Conservation (phyloP, 768 basidiomycete genomes). For the Tulasnella sp. region DNA sequence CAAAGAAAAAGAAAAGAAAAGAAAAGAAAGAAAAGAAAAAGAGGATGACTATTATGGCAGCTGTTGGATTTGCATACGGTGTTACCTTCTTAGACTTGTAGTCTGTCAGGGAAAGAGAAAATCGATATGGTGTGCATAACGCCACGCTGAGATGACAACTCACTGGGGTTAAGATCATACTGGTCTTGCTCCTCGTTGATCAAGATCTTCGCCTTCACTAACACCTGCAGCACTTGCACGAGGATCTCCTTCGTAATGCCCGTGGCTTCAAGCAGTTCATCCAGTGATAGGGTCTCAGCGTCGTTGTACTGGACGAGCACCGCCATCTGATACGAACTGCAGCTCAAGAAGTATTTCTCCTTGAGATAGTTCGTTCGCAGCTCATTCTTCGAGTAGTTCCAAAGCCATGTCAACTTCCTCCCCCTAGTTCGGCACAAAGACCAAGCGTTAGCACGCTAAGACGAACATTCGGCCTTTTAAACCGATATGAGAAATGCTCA, state of each 20-base stretch:
- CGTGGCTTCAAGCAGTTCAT: conserved; percentile 71
- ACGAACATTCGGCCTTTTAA: neutral
- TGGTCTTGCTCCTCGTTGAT: conserved; percentile 80
- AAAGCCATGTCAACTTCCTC: conserved; percentile 93
- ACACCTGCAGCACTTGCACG: conserved; percentile 37
- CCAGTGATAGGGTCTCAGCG: conserved; percentile 71
- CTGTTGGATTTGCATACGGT: neutral
- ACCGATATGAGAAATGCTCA: too few species aligned
- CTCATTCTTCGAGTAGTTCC: conserved; percentile 98
- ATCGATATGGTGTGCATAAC: neutral
- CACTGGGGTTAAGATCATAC: conserved; percentile 84
- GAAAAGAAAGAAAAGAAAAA: neutral
- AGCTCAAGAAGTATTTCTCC: conserved; percentile 94
- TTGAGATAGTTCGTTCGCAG: conserved; percentile 84
- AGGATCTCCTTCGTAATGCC: conserved; percentile 65
- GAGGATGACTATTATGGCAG: neutral
- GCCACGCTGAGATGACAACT: conserved; percentile 19
- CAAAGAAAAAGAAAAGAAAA: neutral
- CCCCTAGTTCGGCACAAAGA: conserved; percentile 31
- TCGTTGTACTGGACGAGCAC: conserved; percentile 92
- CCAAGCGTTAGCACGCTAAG: neutral
- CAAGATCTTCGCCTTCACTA: conserved; percentile 82
- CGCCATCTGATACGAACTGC: conserved; percentile 89
- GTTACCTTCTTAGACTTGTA: conserved; percentile 28
- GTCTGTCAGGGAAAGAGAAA: conserved; percentile 8